Evolutionary conservation across 2,329 filamentous ascomycete species (phyloP), one percentile per base, ranked within the genome.

Genomic region (Fusarium sambucinum): DNA sequence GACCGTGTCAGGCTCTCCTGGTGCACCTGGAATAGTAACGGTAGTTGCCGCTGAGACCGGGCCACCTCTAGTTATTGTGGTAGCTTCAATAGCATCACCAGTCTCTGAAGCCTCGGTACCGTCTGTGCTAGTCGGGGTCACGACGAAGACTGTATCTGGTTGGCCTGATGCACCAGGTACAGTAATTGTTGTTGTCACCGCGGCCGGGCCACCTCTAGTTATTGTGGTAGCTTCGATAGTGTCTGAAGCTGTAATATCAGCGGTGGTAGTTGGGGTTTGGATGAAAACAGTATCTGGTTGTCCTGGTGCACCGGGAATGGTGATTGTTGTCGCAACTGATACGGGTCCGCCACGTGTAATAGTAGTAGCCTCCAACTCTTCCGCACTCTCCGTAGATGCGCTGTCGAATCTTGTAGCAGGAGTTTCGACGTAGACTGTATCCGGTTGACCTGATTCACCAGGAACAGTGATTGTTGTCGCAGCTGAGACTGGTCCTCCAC

Each of bases 281-380:
- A n/a, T n/a, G n/a, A n/a, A n/a, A n/a, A n/a, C n/a, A n/a, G n/a
- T n/a, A n/a, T n/a, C n/a, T n/a, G n/a, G n/a, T n/a, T n/a, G n/a
- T n/a, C n/a, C n/a, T n/a, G n/a, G n/a, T n/a, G n/a, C 25, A 7
- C 56, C 59, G 12, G 47, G 29, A 0, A 62, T 13, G 4, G 47
- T 55, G 1, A 55, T 17, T 0, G 58, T 62, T 4, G 58, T 63
- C 2, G 21, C 7, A 1, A 48, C 30, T 5, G 63, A 58, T 2
- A 23, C 46, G 17, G 63, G 37, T 0, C 63, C 63, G 1, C 57
- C 63, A 16, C 62, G 52, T 0, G 42, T 30, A 2, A 68, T 51
- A 3, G 65, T 68, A 16, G 41, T 33, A 9, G 30, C 27, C 8
- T 55, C 30, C 12, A 7, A 17, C 1, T 9, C 6, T 10, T 1